Evolutionary conservation across 83 land plant genomes (phyloP), one percentile per base, ranked within the genome.

Genomic region (Picea abies): DNA sequence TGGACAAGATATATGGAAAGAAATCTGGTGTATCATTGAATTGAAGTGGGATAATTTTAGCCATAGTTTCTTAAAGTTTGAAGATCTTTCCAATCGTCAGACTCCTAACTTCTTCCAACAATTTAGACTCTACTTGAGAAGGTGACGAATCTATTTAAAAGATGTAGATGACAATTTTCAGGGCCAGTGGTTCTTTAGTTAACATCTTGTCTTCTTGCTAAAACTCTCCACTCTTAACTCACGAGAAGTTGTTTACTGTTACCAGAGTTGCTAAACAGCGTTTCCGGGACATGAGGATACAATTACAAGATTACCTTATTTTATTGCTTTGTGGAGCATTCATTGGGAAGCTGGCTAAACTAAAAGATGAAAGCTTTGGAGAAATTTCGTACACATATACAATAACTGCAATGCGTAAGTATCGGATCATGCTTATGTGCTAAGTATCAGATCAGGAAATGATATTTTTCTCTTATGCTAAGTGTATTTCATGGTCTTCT

Each of bases 391-490:
- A 96, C 83, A 84, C 89, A 2, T 96, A 92, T 70, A 93, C 99
- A n/a, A 82, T 96, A 60, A 98, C 94, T 82, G 99, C 95, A 80
- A 84, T 98, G 44, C 94, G 99, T 98, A 92, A 92, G 95, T 90
- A 58, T 3, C 60, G 26, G 63, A 29, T 56, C 49, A 15, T 58
- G n/a, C 22, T 65, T 49, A 60, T 12, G 16, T 22, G 73, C 75
- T 29, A 29, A 79, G 39, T 11, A 29, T 23, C n/a, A n/a, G n/a
- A n/a, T n/a, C n/a, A n/a, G 60, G 72, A 44, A 65, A 32, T 39
- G 60, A 11, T 73, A 39, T 47, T 22, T 44, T 11, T 22, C 4
- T 47, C 41, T 73, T 47, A 23, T 73, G 39, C 3, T 41, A 47
- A 44, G 60, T 11, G 26, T 12, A 35, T 73, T 22, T 10, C 22